Base-by-base conservation (phyloP, 805 yeast genomes). In the Lipomyces yamadae region DNA sequence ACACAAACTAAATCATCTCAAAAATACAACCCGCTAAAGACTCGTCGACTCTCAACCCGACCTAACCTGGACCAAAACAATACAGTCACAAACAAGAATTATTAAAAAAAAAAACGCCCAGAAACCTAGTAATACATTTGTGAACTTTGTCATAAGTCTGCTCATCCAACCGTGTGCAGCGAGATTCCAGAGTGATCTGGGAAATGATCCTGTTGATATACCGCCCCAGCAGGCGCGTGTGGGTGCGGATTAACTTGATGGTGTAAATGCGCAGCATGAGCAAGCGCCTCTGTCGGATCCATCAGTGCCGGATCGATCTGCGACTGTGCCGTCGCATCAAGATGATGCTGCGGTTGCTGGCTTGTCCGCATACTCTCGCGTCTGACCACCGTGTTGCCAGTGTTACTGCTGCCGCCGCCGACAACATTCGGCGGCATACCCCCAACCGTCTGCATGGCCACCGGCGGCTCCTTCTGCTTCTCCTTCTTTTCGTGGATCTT, bases 401-500 rank as follows among this genome's bases (percentile, higher is more conserved):
- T 24, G 24, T 24, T 24, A 24, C 24, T 24, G 24, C 24, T 24
- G 24, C 24, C 24, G 24, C 24, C 24, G 24, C 1, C 24, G 24
- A 24, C 24, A 24, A 24, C 24, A 24, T 24, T 24, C 24, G 24
- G 24, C 24, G 24, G 24, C 24, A 24, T 24, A 24, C 24, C 24
- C 24, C 24, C 24, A 24, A 24, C 24, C 24, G 24, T 24, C 1
- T 24, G 24, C 24, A 24, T 24, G 37, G 56, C 37, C 24, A 42
- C 48, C 48, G 48, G 24, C 24, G 48, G 15, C 48, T 42, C 48
- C 32, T 42, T n/a, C 42, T 13, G 50, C 55, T 42, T 15, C 39
- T 58, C 62, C 58, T 61, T 60, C 64, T 62, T 67, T 15, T 61
- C 65, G 55, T 67, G 70, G 58, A 67, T 67, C 60, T 67, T 64